Evolutionary conservation across 2,329 filamentous ascomycete species (phyloP).

Genomic region (Chaetomiaceae sp.): DNA sequence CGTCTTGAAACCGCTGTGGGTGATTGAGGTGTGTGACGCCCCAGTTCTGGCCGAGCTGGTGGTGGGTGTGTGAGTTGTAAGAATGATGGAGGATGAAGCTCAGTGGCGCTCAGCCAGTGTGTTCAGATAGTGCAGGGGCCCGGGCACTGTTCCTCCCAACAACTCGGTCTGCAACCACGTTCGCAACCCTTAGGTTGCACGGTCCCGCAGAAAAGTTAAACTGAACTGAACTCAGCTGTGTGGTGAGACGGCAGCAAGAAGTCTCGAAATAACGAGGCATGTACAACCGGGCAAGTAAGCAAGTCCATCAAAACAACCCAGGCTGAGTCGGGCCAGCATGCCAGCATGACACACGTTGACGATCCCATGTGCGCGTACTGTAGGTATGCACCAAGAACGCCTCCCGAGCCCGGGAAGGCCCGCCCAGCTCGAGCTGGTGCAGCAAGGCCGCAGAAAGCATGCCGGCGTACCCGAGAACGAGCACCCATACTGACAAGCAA

Average conservation of each 20-base stretch:
- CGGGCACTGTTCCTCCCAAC: too few relatives aligned
- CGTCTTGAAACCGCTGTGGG: too few relatives aligned
- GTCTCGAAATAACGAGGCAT: background rate
- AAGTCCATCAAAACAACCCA: constrained; percentile 1
- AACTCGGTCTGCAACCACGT: too few relatives aligned
- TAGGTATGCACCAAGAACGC: constrained; percentile 5
- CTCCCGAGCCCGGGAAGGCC: constrained; percentile 7
- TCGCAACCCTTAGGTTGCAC: too few relatives aligned
- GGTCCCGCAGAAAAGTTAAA: background rate
- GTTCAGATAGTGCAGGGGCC: too few relatives aligned
- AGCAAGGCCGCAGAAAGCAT: constrained; percentile 17
- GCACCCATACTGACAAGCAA: too few relatives aligned
- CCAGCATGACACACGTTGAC: constrained; percentile 17
- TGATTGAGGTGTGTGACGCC: too few relatives aligned
- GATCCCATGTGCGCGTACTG: constrained; percentile 20
- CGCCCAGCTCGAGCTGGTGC: background rate
- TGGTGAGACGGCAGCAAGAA: background rate
- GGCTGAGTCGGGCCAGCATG: constrained; percentile 21
- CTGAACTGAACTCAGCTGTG: background rate
- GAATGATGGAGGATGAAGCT: too few relatives aligned
- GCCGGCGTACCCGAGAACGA: too few relatives aligned
- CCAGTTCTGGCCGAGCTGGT: too few relatives aligned
- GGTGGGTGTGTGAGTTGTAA: too few relatives aligned
- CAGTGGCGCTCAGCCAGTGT: too few relatives aligned
- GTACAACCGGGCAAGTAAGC: background rate